These are phyloP conservation scores for Deinandra increscens DNA, from an alignment of 129 eudicot genomes.

Conservation along the genomic window DNA sequence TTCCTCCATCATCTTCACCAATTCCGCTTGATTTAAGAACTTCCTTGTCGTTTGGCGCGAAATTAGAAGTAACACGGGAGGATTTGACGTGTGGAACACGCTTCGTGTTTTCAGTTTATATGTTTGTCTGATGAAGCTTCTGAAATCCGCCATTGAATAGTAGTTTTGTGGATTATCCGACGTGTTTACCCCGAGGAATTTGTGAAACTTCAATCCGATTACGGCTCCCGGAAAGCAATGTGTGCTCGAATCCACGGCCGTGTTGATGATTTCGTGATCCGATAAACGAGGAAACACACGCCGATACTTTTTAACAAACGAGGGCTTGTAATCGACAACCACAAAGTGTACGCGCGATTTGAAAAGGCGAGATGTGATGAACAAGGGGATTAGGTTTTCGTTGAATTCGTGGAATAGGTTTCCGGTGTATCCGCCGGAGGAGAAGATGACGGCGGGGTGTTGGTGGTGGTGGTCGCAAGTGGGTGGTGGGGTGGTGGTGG, in stretches of 20 bases:
- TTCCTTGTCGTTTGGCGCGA: conserved; percentile 48
- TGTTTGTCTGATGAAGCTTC: conserved; percentile 46
- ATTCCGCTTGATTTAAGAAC: conserved; percentile 48
- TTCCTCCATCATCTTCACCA: conserved; percentile 52
- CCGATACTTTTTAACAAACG: conserved; percentile 36
- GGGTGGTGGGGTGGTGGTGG: conserved; percentile 11
- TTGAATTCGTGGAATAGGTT: conserved; percentile 68
- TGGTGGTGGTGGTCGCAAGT: conserved; percentile 43
- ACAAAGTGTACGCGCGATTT: conserved; percentile 46
- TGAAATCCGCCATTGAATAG: conserved; percentile 46
- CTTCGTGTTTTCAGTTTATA: conserved; percentile 32
- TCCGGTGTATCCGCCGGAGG: conserved; percentile 57
- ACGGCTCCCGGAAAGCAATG: conserved; percentile 58
- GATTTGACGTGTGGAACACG: conserved; percentile 24
- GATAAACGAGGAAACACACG: conserved; percentile 43
- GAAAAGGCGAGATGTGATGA: conserved; percentile 48
- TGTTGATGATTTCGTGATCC: conserved; percentile 34
- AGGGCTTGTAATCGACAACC: conserved; percentile 41
- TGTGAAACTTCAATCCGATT: conserved; percentile 50
- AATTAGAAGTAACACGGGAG: conserved; percentile 50
- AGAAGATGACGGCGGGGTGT: conserved; percentile 59
- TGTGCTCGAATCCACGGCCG: conserved; percentile 27
- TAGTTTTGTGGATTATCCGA: conserved; percentile 36
- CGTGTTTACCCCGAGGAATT: conserved; percentile 39
- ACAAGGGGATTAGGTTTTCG: conserved; percentile 60